Evolutionary conservation across 1,284 basidiomycete genomes (phyloP).

Genomic region (Salmacisia buchloeana): DNA sequence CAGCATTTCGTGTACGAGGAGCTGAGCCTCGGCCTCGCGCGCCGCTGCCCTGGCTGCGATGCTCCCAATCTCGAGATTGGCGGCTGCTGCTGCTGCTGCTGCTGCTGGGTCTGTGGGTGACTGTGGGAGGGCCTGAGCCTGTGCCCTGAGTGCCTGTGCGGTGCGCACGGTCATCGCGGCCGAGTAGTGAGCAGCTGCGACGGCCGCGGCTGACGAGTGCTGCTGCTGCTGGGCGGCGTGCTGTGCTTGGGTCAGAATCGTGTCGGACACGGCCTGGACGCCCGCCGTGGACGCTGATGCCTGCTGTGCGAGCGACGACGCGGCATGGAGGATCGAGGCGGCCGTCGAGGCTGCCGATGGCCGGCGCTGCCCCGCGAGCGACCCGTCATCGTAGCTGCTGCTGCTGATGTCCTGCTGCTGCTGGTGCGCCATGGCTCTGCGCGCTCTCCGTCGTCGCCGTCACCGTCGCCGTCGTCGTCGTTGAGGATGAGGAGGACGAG

Average conservation of each 20-base stretch:
- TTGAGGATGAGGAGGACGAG: neutral
- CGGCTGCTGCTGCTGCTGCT: constrained; percentile 6
- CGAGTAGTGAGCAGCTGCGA: constrained; percentile 20
- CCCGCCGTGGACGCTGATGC: constrained; percentile 29
- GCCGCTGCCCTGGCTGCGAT: constrained; percentile 33
- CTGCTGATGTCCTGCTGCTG: neutral
- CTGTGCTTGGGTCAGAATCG: constrained; percentile 30
- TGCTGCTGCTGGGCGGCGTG: constrained; percentile 15
- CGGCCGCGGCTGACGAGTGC: neutral
- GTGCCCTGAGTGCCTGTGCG: constrained; percentile 19
- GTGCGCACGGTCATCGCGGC: constrained; percentile 35
- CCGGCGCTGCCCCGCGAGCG: no score
- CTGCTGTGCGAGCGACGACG: constrained; percentile 28
- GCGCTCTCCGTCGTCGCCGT: neutral
- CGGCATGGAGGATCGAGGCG: constrained; percentile 31
- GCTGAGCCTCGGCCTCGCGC: constrained; percentile 29
- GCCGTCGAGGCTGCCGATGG: constrained; percentile 16
- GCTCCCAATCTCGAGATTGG: constrained; percentile 23
- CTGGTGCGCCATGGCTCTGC: neutral
- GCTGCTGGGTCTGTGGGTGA: neutral
- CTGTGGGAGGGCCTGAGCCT: neutral
- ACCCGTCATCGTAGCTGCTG: neutral
- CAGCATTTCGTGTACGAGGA: constrained; percentile 29
- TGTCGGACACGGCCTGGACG: constrained; percentile 31
- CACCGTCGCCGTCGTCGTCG: neutral